phyloP scores from a whole-genome alignment of 2,329 filamentous ascomycete species.

The Arthrobotrys sinensis region DNA sequence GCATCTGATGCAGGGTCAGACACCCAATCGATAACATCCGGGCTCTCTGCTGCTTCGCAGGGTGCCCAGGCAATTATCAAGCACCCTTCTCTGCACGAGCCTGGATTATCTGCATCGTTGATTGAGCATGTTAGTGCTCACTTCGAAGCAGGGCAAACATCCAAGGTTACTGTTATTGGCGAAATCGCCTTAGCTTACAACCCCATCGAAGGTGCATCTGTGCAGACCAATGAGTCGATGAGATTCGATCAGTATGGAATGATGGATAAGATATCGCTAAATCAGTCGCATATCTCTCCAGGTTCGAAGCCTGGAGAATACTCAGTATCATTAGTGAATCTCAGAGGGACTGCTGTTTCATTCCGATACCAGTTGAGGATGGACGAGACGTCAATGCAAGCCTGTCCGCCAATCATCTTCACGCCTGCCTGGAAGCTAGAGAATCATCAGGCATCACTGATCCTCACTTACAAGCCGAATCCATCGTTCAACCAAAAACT shows the following conservation, averaged over 20 bases:
- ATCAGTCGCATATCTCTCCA: slow-evolving; percentile 87
- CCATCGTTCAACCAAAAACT: slow-evolving; percentile 73
- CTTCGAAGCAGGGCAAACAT: slow-evolving; percentile 82
- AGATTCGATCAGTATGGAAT: slow-evolving; percentile 87
- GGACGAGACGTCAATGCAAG: slow-evolving; percentile 73
- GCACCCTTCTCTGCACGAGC: slow-evolving; percentile 84
- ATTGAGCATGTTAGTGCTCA: slow-evolving; percentile 91
- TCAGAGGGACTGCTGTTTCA: slow-evolving; percentile 81
- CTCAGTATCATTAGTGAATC: slow-evolving; percentile 79
- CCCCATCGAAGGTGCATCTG: slow-evolving; percentile 65
- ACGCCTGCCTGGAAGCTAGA: slow-evolving; percentile 86
- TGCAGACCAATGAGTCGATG: slow-evolving; percentile 76
- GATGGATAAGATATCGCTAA: slow-evolving; percentile 94
- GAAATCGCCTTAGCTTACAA: slow-evolving; percentile 93
- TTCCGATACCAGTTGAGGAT: slow-evolving; percentile 94
- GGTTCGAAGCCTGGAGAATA: slow-evolving; percentile 83
- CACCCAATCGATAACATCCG: slow-evolving; percentile 86
- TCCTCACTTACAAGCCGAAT: slow-evolving; percentile 88
- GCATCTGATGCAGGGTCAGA: slow-evolving; percentile 74
- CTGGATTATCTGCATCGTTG: slow-evolving; percentile 88
- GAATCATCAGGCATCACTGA: slow-evolving; percentile 85
- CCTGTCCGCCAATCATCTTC: slow-evolving; percentile 80
- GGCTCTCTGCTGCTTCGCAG: slow-evolving; percentile 79
- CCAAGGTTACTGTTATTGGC: slow-evolving; percentile 82
- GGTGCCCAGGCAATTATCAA: slow-evolving; percentile 74